Conservation (phyloP, 228 moss, liverwort and hornwort genomes). For the Sphagnum magellanicum region DNA sequence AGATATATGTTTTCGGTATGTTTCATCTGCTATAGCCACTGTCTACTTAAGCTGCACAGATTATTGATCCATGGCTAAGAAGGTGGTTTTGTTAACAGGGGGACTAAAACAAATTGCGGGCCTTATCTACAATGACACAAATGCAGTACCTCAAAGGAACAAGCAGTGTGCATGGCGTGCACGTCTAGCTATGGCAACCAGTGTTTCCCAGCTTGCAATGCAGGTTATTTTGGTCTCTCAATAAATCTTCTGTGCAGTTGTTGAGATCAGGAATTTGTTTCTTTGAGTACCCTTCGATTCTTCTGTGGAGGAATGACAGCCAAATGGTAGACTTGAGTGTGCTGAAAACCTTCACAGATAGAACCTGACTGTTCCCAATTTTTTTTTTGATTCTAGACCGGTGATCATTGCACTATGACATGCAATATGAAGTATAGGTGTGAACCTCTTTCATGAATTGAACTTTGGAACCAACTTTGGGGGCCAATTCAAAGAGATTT, state of each 20-base stretch:
- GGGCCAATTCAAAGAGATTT: not conserved
- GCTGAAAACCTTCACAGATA: conserved; percentile 3
- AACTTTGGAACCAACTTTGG: not conserved
- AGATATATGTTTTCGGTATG: too few species aligned
- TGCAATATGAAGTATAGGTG: not conserved
- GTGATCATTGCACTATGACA: not conserved
- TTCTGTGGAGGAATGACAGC: not conserved
- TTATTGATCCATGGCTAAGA: too few species aligned
- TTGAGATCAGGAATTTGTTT: not conserved
- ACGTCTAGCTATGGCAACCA: conserved; percentile 55
- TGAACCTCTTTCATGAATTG: not conserved
- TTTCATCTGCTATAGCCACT: too few species aligned
- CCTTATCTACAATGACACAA: conserved; percentile 57
- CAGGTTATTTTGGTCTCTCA: conserved; percentile 47
- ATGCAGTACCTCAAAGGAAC: conserved; percentile 73
- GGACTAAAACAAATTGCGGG: conserved; percentile 58
- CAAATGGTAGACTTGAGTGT: not conserved
- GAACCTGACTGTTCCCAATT: not conserved
- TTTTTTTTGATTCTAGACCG: not conserved
- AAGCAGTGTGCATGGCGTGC: conserved; percentile 77
- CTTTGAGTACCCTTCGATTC: not conserved
- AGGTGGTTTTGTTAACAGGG: conserved; percentile 28
- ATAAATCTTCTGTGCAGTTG: not conserved
- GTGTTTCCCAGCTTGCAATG: conserved; percentile 64
- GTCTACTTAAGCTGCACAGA: too few species aligned